Base-by-base conservation (phyloP, 768 basidiomycete genomes). In the Daedaleopsis nitida region DNA sequence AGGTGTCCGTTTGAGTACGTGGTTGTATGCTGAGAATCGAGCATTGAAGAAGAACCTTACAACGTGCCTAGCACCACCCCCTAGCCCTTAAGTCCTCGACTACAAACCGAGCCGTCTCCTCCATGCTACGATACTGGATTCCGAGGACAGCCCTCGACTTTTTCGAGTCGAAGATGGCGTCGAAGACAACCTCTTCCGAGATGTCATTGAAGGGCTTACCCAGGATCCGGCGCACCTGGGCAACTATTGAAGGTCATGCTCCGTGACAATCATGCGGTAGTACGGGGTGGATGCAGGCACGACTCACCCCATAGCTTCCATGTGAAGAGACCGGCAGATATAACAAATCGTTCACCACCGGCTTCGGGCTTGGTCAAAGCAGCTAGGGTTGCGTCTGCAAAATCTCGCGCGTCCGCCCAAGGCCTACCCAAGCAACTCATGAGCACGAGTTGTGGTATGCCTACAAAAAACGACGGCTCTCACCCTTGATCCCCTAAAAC, bases 321-420 rank as follows among this genome's bases (percentile, higher is more conserved):
- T 12, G 37, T 38, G 27, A 34, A 66, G 4, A 19, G 32, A 23
- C 77, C 58, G 34, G 16, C 23, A 14, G 27, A 39, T 45, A 71
- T 69, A 60, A 78, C 70, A 71, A 78, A 76, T 42, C 79, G 66
- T 59, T 78, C 65, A 13, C 74, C 74, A 12, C 69, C 72, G 5
- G 79, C 77, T 37, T 68, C 70, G 6, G 69, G 66, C 10, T 65
- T 58, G 24, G 65, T 17, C 11, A 68, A 56, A 3, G 66, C 45
- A 7, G 49, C 49, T 7, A 60, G 27, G 23, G 64, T 65, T 6
- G 65, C 66, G 2, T 42, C 42, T 12, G 52, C 60, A 45, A 63
- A 48, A 23, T 68, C 67, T 37, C 67, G 67, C 2, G 66, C 65
- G 27, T 68, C 67, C 3, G 61, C 32, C 65, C 71, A 72, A 13